These are phyloP conservation scores for Porogramme epimiltina DNA, from an alignment of 1,284 basidiomycete genomes.

Conservation along the genomic window DNA sequence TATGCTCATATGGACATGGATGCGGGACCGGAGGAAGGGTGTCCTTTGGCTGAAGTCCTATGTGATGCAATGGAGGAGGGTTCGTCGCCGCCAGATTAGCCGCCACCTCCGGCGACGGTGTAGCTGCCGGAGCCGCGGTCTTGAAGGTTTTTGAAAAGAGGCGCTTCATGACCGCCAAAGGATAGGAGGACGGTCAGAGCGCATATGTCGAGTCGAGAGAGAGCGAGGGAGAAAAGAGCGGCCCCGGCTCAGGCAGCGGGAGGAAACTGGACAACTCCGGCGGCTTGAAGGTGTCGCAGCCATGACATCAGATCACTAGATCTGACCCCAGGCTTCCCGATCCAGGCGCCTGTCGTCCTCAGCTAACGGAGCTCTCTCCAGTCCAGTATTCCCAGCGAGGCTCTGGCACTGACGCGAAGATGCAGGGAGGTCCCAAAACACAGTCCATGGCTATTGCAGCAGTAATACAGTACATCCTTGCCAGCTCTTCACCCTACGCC, in stretches of 20 bases:
- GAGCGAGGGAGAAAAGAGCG: not conserved
- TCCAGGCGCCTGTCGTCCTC: not conserved
- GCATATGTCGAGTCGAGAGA: constrained; percentile 11
- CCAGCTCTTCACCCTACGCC: constrained; percentile 14
- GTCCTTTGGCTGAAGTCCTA: constrained; percentile 59
- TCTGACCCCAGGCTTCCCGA: constrained; percentile 2
- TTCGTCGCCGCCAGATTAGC: constrained; percentile 21
- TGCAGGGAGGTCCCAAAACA: not conserved
- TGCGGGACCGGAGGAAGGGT: constrained; percentile 68
- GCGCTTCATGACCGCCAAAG: constrained; percentile 29
- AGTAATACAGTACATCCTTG: constrained; percentile 16
- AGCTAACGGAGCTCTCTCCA: not conserved
- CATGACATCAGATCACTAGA: constrained; percentile 23
- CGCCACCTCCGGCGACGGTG: constrained; percentile 17
- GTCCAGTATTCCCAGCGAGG: not conserved
- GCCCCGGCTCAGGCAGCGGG: not conserved
- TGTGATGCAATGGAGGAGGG: constrained; percentile 29
- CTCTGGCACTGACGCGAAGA: too few species aligned
- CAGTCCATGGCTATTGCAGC: constrained; percentile 11
- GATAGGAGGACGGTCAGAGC: not conserved
- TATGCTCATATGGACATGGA: constrained; percentile 69
- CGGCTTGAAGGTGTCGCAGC: constrained; percentile 4
- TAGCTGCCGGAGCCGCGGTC: constrained; percentile 6
- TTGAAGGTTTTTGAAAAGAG: constrained; percentile 31
- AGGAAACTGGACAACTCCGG: constrained; percentile 4